Evolutionary conservation across 768 basidiomycete genomes (phyloP).

Genomic region (Brasilioporus rufonigricans): DNA sequence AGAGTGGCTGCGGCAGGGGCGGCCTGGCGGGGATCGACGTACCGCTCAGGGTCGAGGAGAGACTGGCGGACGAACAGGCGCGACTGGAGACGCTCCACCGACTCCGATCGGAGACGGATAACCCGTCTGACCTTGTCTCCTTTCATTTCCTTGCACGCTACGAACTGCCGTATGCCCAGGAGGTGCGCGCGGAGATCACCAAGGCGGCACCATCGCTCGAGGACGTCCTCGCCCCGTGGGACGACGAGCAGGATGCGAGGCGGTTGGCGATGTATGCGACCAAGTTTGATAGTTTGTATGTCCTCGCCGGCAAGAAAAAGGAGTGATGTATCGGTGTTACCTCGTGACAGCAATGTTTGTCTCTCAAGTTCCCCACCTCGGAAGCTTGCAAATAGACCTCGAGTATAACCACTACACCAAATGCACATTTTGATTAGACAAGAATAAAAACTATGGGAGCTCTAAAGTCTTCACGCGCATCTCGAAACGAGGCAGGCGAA

Average conservation of each 20-base stretch:
- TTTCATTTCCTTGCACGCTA: constrained; percentile 23
- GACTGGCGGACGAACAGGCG: constrained; percentile 38
- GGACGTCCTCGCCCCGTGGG: constrained; percentile 22
- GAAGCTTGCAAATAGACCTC: too few species aligned
- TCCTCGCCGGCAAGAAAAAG: constrained; percentile 7
- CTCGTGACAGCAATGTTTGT: too few species aligned
- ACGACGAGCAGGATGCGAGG: constrained; percentile 26
- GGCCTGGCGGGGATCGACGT: constrained; percentile 24
- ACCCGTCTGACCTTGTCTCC: constrained; percentile 25
- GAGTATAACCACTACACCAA: background rate
- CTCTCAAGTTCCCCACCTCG: too few species aligned
- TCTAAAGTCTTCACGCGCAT: background rate
- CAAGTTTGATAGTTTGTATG: constrained; percentile 29
- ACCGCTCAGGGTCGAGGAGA: constrained; percentile 33
- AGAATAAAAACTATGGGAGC: background rate
- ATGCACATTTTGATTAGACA: background rate
- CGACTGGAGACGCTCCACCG: constrained; percentile 30
- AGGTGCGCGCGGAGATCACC: constrained; percentile 13
- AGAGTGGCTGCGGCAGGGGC: background rate
- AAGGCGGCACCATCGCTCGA: constrained; percentile 14
- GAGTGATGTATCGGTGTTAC: background rate
- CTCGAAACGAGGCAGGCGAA: background rate
- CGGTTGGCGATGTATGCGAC: constrained; percentile 26
- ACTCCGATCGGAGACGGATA: constrained; percentile 19
- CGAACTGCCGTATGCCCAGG: constrained; percentile 25